These are phyloP conservation scores for Talaromyces albobiverticillius DNA, from an alignment of 2,329 filamentous ascomycete genomes.

Conservation along the genomic window DNA sequence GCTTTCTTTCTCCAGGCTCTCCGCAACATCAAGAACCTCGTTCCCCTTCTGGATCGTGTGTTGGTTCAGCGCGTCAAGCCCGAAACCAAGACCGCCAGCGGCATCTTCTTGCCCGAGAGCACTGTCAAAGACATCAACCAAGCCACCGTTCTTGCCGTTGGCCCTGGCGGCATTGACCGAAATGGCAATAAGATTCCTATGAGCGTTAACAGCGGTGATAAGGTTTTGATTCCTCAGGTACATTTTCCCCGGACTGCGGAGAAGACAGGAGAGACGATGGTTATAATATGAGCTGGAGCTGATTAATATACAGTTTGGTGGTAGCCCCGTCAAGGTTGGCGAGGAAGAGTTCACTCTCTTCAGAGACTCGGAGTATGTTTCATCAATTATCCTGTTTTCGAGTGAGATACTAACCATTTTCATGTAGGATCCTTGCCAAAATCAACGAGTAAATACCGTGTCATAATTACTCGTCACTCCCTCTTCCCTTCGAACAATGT, in stretches of 20 bases:
- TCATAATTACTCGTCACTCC: conserved; percentile 13
- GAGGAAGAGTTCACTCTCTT: conserved; percentile 96
- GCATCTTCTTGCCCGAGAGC: conserved; percentile 96
- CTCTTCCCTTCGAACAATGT: conserved; percentile 15
- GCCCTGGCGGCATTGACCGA: conserved; percentile 81
- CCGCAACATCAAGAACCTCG: conserved; percentile 92
- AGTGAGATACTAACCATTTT: conserved; percentile 17
- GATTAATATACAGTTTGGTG: conserved; percentile 67
- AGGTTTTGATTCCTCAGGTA: conserved; percentile 94
- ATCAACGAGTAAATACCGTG: conserved; percentile 79
- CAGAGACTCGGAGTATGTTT: conserved; percentile 92
- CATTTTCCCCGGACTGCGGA: conserved; percentile 27
- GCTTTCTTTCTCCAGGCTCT: conserved; percentile 52
- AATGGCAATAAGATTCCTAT: conserved; percentile 84
- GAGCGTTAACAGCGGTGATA: conserved; percentile 80
- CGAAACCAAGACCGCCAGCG: conserved; percentile 91
- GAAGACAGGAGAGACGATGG: background rate
- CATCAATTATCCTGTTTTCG: background rate
- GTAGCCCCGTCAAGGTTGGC: conserved; percentile 92
- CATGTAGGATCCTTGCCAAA: conserved; percentile 87
- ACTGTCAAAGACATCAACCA: conserved; percentile 98
- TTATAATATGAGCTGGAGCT: conserved; percentile 13
- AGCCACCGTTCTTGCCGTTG: conserved; percentile 92
- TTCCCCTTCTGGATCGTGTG: conserved; percentile 94
- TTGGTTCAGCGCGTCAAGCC: conserved; percentile 97